Evolutionary conservation across 2,329 filamentous ascomycete species (phyloP).

Genomic region (Botrytis medusae): DNA sequence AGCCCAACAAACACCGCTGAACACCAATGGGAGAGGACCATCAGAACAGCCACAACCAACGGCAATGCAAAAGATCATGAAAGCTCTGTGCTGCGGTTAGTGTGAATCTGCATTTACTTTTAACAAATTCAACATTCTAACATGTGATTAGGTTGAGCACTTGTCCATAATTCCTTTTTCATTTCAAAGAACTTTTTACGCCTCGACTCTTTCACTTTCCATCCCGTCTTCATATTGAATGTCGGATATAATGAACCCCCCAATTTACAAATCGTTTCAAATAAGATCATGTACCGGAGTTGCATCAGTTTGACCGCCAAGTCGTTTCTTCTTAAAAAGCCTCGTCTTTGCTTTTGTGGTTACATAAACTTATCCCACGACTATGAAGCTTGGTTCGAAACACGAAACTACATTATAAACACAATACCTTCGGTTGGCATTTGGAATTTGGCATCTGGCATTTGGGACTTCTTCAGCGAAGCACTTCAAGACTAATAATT

Average conservation of each 20-base stretch:
- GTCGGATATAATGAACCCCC: slow-evolving; percentile 33
- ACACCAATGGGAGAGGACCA: slow-evolving; percentile 51
- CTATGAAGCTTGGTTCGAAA: slow-evolving; percentile 14
- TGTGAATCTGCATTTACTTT: slow-evolving; percentile 27
- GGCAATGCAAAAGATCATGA: slow-evolving; percentile 90
- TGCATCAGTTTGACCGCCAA: slow-evolving; percentile 19
- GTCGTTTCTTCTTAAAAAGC: slow-evolving; percentile 29
- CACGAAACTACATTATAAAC: slow-evolving; percentile 23
- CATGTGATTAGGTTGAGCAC: slow-evolving; percentile 35
- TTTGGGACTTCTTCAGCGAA: slow-evolving; percentile 20
- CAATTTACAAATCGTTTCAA: slow-evolving; percentile 32
- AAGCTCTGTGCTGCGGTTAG: slow-evolving; percentile 86
- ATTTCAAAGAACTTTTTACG: slow-evolving; percentile 9
- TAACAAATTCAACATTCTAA: slow-evolving; percentile 25
- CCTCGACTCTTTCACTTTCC: slow-evolving; percentile 20
- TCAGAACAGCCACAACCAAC: slow-evolving; percentile 69
- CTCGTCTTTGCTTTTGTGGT: slow-evolving; percentile 35
- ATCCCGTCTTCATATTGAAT: slow-evolving; percentile 17
- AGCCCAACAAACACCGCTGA: slow-evolving; percentile 54
- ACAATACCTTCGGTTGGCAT: slow-evolving; percentile 28
- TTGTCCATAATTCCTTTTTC: slow-evolving; percentile 23
- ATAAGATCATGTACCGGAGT: slow-evolving; percentile 29
- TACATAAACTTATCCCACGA: slow-evolving; percentile 31
- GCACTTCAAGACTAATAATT: slow-evolving; percentile 38
- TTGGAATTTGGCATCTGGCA: slow-evolving; percentile 31